These are phyloP conservation scores for Xerocomus brunneocitrinus DNA, from an alignment of 768 basidiomycete genomes.

Conservation along the genomic window DNA sequence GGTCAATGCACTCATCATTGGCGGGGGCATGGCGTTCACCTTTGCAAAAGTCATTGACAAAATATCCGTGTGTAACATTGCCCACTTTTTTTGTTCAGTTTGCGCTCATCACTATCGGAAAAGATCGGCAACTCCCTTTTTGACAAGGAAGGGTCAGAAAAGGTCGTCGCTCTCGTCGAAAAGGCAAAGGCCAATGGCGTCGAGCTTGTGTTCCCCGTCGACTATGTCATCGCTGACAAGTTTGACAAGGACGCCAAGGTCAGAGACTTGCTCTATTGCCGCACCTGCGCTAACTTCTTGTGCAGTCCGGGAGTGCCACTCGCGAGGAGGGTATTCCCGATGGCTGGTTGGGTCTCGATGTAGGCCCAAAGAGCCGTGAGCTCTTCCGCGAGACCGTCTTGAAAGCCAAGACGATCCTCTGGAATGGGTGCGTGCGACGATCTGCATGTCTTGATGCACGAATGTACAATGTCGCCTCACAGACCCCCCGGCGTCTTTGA, in stretches of 20 bases:
- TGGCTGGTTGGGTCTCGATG: constrained; percentile 94
- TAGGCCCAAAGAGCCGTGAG: constrained; percentile 77
- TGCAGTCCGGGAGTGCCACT: constrained; percentile 69
- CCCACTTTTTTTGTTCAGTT: not conserved
- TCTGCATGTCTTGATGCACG: not conserved
- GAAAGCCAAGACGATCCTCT: constrained; percentile 91
- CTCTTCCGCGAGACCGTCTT: constrained; percentile 77
- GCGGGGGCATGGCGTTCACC: constrained; percentile 98
- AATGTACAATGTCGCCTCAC: constrained; percentile 9
- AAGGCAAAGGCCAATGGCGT: constrained; percentile 92
- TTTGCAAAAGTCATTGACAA: constrained; percentile 93
- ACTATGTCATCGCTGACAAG: constrained; percentile 92
- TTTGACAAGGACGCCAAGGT: constrained; percentile 90
- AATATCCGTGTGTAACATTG: constrained; percentile 49
- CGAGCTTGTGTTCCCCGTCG: constrained; percentile 92
- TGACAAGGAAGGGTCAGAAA: constrained; percentile 82
- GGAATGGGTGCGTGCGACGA: constrained; percentile 72
- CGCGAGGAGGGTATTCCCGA: constrained; percentile 84
- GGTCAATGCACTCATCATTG: constrained; percentile 94
- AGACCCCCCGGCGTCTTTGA: constrained; percentile 98
- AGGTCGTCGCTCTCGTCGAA: constrained; percentile 77
- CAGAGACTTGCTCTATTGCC: constrained; percentile 14
- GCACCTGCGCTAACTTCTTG: constrained; percentile 2
- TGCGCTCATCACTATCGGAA: constrained; percentile 7
- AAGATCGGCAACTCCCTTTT: constrained; percentile 93